Conservation (phyloP, 345 rosid species). For the Hypericum perforatum region DNA sequence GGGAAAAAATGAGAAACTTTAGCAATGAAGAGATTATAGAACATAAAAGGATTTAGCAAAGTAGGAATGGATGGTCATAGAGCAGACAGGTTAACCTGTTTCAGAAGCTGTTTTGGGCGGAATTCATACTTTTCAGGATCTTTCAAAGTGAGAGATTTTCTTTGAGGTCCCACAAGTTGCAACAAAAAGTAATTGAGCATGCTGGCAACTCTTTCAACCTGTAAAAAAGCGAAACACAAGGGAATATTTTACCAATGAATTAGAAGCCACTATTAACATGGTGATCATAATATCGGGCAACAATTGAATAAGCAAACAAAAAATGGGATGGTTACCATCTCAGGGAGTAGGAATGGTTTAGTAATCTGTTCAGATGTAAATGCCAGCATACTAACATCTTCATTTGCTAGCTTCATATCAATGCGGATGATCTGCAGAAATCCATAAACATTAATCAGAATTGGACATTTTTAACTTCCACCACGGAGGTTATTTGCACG, state of each 20-base stretch:
- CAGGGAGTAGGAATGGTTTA: constrained; percentile 93
- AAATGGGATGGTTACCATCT: constrained; percentile 54
- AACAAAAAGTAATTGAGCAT: constrained; percentile 95
- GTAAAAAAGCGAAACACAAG: constrained; percentile 9
- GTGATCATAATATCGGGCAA: not conserved
- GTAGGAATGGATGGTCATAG: not conserved
- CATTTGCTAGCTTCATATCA: constrained; percentile 98
- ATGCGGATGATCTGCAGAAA: constrained; percentile 69
- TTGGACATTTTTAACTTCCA: not conserved
- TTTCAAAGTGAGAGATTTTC: constrained; percentile 77
- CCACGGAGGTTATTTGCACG: not conserved
- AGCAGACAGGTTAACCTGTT: constrained; percentile 50
- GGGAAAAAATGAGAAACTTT: too few relatives aligned
- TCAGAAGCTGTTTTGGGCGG: constrained; percentile 85
- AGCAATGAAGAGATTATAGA: not conserved
- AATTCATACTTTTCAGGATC: constrained; percentile 97
- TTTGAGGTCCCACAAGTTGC: constrained; percentile 96
- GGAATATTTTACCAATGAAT: not conserved
- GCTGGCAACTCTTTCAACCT: constrained; percentile 96
- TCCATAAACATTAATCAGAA: constrained; percentile 8
- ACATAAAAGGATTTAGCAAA: not conserved
- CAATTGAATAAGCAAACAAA: not conserved
- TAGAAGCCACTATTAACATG: not conserved
- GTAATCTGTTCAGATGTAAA: constrained; percentile 94
- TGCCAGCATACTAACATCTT: constrained; percentile 89